phyloP scores from a whole-genome alignment of 1,284 basidiomycete genomes.

The Porodaedalea pini region DNA sequence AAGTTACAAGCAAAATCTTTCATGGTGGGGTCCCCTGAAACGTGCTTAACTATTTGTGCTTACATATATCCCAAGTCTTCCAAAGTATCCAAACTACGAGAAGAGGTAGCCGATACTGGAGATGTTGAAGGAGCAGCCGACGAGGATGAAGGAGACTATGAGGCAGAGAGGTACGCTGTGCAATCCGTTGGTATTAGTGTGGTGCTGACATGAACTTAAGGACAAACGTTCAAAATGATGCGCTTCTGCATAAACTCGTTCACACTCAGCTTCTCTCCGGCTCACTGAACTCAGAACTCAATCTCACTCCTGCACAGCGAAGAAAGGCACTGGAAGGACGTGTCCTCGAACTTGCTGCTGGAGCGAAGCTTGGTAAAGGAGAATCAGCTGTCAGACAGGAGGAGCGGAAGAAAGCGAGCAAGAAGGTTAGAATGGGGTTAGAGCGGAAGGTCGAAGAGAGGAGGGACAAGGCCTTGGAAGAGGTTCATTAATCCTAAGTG shows the following conservation, averaged over 20 bases:
- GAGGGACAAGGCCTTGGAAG: conserved; percentile 52
- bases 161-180: conserved; percentile 43
- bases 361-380: conserved; percentile 66
- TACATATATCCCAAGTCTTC: conserved; percentile 53
- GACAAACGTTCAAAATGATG: conserved; percentile 71
- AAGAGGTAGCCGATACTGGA: conserved; percentile 20
- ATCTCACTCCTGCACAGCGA: conserved; percentile 59
- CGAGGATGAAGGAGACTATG: conserved; percentile 39
- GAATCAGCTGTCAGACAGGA: conserved; percentile 53
- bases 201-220: conserved; percentile 36
- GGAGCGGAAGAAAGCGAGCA: conserved; percentile 65
- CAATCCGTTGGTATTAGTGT: not conserved
- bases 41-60: not conserved
- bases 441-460: conserved; percentile 55
- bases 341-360: conserved; percentile 63
- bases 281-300: conserved; percentile 56
- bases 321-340: conserved; percentile 71
- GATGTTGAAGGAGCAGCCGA: conserved; percentile 26
- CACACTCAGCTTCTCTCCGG: conserved; percentile 75
- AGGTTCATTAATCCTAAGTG: conserved; percentile 43
- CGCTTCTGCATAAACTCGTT: conserved; percentile 66
- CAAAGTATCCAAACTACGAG: conserved; percentile 59
- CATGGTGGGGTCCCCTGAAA: conserved; percentile 69
- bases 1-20: conserved; percentile 59
- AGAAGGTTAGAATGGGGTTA: conserved; percentile 67